Percentiles rank a stretch among this genome's conserved stretches.
These are phyloP conservation scores for Ilex paraguariensis DNA, from an alignment of 305 asterid genomes.

Conservation along the genomic window DNA sequence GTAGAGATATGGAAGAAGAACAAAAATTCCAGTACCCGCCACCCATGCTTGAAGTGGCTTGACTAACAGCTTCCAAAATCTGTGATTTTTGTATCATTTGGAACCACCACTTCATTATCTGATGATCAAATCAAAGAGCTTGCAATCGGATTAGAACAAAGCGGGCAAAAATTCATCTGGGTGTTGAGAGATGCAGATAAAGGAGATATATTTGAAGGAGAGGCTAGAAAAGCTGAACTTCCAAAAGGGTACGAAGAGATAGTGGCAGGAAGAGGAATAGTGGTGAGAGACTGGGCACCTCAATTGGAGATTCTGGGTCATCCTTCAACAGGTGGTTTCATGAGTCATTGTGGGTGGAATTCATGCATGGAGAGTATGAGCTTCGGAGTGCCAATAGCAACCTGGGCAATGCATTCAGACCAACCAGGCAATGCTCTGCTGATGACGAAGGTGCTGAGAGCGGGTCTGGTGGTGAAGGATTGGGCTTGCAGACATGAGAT, in stretches of 20 bases:
- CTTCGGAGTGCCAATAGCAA: constrained; percentile 35
- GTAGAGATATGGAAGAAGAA: not conserved
- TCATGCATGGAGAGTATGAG: constrained; percentile 34
- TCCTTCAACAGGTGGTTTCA: too few species aligned
- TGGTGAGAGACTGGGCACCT: too few species aligned
- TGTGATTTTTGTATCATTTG: not conserved
- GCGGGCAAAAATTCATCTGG: too few species aligned
- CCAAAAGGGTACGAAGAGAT: too few species aligned
- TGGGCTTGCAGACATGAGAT: constrained; percentile 19
- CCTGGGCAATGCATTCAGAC: constrained; percentile 43
- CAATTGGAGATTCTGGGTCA: too few species aligned
- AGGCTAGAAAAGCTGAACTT: too few species aligned
- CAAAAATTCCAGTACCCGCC: not conserved
- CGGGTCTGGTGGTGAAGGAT: constrained; percentile 23
- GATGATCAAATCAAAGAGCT: constrained; percentile 7
- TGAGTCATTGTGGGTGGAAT: too few species aligned
- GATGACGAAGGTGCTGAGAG: constrained; percentile 22
- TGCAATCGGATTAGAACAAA: not conserved
- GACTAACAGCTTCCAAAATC: not conserved
- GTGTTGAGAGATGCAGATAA: too few species aligned
- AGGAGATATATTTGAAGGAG: too few species aligned
- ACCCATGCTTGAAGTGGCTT: constrained; percentile 1
- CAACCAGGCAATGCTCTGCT: constrained; percentile 28
- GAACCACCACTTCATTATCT: not conserved
- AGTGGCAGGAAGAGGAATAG: too few species aligned